phyloP scores from a whole-genome alignment of 225 moss, liverwort and hornwort genomes.

The Anthoceros angustus region DNA sequence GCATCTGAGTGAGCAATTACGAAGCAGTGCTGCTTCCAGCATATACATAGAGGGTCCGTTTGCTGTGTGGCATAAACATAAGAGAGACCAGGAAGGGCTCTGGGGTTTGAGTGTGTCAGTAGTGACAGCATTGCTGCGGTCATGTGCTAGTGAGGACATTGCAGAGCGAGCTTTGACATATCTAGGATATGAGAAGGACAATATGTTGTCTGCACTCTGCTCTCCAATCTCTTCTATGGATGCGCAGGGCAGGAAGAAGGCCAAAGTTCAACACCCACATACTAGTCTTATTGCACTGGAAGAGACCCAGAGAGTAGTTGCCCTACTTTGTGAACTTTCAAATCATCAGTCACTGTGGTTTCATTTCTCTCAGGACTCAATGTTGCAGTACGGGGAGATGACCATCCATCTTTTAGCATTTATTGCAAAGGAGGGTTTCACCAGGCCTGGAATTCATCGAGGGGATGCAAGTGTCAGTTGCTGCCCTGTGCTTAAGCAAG shows the following conservation, averaged over 20 bases:
- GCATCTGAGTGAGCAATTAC: conserved; percentile 49
- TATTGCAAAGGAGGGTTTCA: conserved; percentile 68
- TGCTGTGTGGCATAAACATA: conserved; percentile 59
- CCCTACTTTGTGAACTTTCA: conserved; percentile 69
- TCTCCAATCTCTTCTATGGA: conserved; percentile 59
- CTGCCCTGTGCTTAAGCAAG: conserved; percentile 65
- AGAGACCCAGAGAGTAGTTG: conserved; percentile 75
- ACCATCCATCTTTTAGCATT: conserved; percentile 79
- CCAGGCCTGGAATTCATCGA: conserved; percentile 67
- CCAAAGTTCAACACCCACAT: conserved; percentile 63
- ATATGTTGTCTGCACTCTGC: conserved; percentile 54
- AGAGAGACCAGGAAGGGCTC: conserved; percentile 51
- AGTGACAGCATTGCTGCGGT: conserved; percentile 61
- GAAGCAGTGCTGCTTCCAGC: conserved; percentile 27
- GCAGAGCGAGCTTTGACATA: conserved; percentile 59
- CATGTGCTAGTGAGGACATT: conserved; percentile 61
- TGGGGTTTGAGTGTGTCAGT: conserved; percentile 78
- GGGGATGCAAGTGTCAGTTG: conserved; percentile 62
- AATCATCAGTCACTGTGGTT: conserved; percentile 64
- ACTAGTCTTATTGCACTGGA: conserved; percentile 67
- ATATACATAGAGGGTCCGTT: conserved; percentile 69
- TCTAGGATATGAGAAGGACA: conserved; percentile 54
- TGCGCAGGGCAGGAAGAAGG: conserved; percentile 72
- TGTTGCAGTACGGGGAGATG: conserved; percentile 65
- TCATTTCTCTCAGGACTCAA: conserved; percentile 33